Base-by-base conservation (phyloP, 768 basidiomycete genomes). In the Roridomyces roridus region DNA sequence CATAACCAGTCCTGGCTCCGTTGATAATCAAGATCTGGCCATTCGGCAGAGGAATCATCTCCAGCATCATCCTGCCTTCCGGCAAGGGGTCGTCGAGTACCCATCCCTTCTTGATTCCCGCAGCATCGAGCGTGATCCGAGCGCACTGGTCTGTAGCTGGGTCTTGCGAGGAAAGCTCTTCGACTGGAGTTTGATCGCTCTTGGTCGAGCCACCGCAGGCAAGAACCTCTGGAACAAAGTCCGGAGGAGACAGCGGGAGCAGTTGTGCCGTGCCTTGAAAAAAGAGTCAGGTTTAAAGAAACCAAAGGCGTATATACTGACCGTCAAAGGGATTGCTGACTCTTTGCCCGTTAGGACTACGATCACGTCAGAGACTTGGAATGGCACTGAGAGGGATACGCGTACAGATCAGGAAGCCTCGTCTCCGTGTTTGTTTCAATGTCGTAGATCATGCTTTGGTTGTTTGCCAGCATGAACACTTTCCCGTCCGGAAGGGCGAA, bases 81-180 rank as follows among this genome's bases (percentile, higher is more conserved):
- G 79, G 80, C 48, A 85, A 69, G 12, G 72, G 55, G 57, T 84
- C 83, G 57, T 84, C 83, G 29, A 81, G 77, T 26, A 77, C 43
- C 63, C 72, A 70, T 74, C 84, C 36, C 68, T 64, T 25, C 64
- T 65, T 31, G 42, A 65, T 62, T 1, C 63, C 63, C 1, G n/a
- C 57, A n/a, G 56, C 41, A 3, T 55, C 62, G 11, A 88, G 83
- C 54, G 73, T 65, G 58, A 77, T 75, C 12, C 76, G 64, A 15
- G 64, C 65, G 67, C 75, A 76, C 55, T 77, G 73, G 23, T 56
- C 60, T 2, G 69, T 65, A 2, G 74, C 74, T 0, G 68, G 75
- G 21, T 84, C 82, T 68, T 86, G 87, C 5, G 81, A 77, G 46
- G 72, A 68, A 43, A 84, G 81, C 26, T 85, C 77, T 2, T 72